These are phyloP conservation scores for Tuber umbilicatum DNA, from an alignment of 495 filamentous ascomycete species.

Conservation along the genomic window DNA sequence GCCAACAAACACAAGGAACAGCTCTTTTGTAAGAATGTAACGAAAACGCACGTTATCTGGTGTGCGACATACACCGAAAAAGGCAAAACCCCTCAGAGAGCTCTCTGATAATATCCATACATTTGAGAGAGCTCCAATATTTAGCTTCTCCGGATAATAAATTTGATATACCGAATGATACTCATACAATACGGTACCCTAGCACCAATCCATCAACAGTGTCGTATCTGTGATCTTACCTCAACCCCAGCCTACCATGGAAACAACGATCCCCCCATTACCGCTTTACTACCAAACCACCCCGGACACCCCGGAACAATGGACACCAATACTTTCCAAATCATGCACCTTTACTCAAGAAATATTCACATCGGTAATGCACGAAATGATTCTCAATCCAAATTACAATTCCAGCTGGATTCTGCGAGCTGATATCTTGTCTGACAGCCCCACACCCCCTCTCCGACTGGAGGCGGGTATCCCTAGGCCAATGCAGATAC, in stretches of 20 bases:
- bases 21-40: not conserved
- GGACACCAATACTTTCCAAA: slow-evolving; percentile 51
- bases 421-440: slow-evolving; percentile 79
- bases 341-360: slow-evolving; percentile 54
- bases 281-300: not conserved
- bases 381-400: slow-evolving; percentile 72
- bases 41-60: not conserved
- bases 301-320: slow-evolving; percentile 32
- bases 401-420: slow-evolving; percentile 78
- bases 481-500: slow-evolving; percentile 46
- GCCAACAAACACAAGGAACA: not conserved
- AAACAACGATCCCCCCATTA: not conserved
- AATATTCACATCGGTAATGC: slow-evolving; percentile 58
- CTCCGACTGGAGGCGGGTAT: slow-evolving; percentile 19
- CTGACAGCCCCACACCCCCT: slow-evolving; percentile 44
- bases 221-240: not conserved
- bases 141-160: not conserved
- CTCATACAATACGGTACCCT: not conserved
- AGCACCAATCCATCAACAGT: not conserved
- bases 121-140: not conserved
- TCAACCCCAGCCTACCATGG: not conserved
- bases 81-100: not conserved
- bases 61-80: not conserved
- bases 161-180: not conserved
- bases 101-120: not conserved